Evolutionary conservation across 768 basidiomycete species (phyloP), one percentile per base, ranked within the genome.

Genomic region (Naganishia antarctica): DNA sequence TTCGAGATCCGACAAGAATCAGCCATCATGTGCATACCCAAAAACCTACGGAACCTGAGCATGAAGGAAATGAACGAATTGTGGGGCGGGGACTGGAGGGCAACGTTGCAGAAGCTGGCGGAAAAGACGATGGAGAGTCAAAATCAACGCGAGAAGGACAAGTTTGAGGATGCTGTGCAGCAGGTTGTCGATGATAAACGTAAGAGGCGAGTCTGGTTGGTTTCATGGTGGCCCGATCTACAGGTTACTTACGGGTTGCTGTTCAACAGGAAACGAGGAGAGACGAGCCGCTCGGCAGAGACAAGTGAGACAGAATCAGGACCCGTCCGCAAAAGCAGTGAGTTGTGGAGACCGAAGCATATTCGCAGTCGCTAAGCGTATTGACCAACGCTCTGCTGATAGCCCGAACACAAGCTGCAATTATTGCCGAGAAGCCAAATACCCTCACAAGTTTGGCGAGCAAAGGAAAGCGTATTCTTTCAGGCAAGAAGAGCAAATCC

Each of bases 21-120:
- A 12, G 78, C 76, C 62, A 71, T 78, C 50, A 37, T 73, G 28
- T 59, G 66, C n/a, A 75, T 78, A 59, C 78, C 78, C 2, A 63
- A 69, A 34, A 72, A 74, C 41, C 44, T 77, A 3, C 64, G 73
- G 4, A 63, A 51, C 5, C 67, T 76, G 70, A 77, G 68, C 8
- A 65, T 78, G 45, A 67, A 65, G 12, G 74, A 77, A 28, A 68
- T 78, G 40, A 68, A 71, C 16, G 60, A 51, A 13, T 62, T 71
- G 29, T 78, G 78, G 78, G 73, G 70, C 2, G 75, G 71, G 1
- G 68, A 69, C 40, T 76, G 72, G 73, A 50, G 58, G 8, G 70
- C 67, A 8, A 77, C 69, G 21, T 50, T 73, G 60, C 66, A 68
- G 61, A 58, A 68, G 21, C 71, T 76, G 8, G 64, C 68, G 32